These are phyloP conservation scores for Vanderwaltozyma verrucispora DNA, from an alignment of 805 yeast genomes.

Conservation along the genomic window DNA sequence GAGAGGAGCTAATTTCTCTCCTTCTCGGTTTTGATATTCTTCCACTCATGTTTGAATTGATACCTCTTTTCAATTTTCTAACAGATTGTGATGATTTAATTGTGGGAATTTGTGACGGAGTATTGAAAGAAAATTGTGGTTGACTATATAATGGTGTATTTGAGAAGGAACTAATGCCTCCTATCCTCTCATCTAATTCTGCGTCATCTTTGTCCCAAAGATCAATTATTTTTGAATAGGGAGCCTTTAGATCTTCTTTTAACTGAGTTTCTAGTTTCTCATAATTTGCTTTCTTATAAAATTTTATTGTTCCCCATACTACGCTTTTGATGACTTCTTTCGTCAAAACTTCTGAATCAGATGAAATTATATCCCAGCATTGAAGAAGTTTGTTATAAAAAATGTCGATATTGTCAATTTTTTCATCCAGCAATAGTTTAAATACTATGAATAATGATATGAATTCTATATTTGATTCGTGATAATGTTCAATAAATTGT, in stretches of 20 bases:
- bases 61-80: slow-evolving; percentile 2
- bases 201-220: slow-evolving; percentile 16
- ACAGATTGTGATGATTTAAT: slow-evolving; percentile 21
- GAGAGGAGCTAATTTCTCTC: background rate
- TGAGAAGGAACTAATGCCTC: background rate
- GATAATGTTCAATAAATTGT: slow-evolving; percentile 20
- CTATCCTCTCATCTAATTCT: slow-evolving; percentile 5
- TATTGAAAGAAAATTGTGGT: slow-evolving; percentile 11
- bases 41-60: background rate
- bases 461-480: slow-evolving; percentile 14
- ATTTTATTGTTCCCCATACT: slow-evolving; percentile 9
- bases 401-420: slow-evolving; percentile 10
- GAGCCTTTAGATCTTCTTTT: slow-evolving; percentile 5
- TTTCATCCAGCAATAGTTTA: slow-evolving; percentile 12
- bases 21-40: slow-evolving; percentile 1
- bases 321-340: slow-evolving; percentile 14
- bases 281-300: slow-evolving; percentile 6
- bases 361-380: slow-evolving; percentile 20
- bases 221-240: slow-evolving; percentile 13
- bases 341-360: slow-evolving; percentile 11
- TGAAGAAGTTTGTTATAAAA: slow-evolving; percentile 20
- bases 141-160: slow-evolving; percentile 5
- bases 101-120: slow-evolving; percentile 23
- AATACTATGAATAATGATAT: slow-evolving; percentile 9
- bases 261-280: slow-evolving; percentile 3